phyloP scores from a whole-genome alignment of 768 basidiomycete species.

The Epithele typhae region DNA sequence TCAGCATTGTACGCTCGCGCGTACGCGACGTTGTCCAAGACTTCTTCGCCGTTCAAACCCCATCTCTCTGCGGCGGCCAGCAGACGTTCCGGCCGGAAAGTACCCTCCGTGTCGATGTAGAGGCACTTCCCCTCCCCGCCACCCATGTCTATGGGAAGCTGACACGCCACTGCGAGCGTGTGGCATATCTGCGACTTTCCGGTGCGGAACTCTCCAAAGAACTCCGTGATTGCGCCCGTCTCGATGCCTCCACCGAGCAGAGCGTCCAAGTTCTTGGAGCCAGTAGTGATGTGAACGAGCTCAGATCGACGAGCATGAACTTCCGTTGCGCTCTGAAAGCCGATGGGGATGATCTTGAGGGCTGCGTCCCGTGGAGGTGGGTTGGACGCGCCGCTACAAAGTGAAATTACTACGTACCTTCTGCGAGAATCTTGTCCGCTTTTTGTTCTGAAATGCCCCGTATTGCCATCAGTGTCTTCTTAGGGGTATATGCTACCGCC shows the following conservation, averaged over 20 bases:
- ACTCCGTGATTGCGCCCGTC: slow-evolving; percentile 96
- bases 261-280: slow-evolving; percentile 93
- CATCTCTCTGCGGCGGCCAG: slow-evolving; percentile 93
- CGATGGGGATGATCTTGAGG: slow-evolving; percentile 93
- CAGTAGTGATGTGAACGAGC: slow-evolving; percentile 94
- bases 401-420: slow-evolving; percentile 53
- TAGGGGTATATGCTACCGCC: slow-evolving; percentile 93
- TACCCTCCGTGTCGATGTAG: slow-evolving; percentile 99
- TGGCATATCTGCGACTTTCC: slow-evolving; percentile 99
- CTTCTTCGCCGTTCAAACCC: slow-evolving; percentile 97
- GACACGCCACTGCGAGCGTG: slow-evolving; percentile 96
- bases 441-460: slow-evolving; percentile 98
- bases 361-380: slow-evolving; percentile 42
- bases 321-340: slow-evolving; percentile 97
- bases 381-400: background rate
- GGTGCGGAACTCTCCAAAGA: slow-evolving; percentile 98
- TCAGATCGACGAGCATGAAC: slow-evolving; percentile 94
- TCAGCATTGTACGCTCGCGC: slow-evolving; percentile 98
- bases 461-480: slow-evolving; percentile 84
- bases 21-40: slow-evolving; percentile 97
- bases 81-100: slow-evolving; percentile 94
- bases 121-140: slow-evolving; percentile 99
- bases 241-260: slow-evolving; percentile 97
- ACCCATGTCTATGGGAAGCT: slow-evolving; percentile 95
- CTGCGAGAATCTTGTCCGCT: slow-evolving; percentile 91